A percentile compares a stretch with the other conserved stretches of the same genome.
These are phyloP conservation scores for Debaryomyces sp. DNA, from an alignment of 1,139 yeast genomes.

Conservation along the genomic window DNA sequence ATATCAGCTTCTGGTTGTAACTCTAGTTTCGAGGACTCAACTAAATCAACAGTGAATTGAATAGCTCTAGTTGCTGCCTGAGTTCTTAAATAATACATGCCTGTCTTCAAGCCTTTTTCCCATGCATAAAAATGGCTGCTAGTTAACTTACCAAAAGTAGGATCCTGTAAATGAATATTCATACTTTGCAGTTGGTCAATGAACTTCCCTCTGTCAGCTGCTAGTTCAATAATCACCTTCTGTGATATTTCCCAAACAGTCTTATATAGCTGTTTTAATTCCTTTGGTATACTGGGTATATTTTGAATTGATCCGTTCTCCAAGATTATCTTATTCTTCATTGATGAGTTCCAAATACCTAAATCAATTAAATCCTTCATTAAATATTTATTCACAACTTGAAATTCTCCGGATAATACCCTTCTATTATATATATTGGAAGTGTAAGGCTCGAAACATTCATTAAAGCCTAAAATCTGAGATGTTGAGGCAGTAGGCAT, in stretches of 20 bases:
- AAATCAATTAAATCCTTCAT: constrained; percentile 56
- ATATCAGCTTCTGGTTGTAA: constrained; percentile 1
- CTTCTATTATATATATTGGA: constrained; percentile 64
- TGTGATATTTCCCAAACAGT: constrained; percentile 68
- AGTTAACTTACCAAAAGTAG: constrained; percentile 61
- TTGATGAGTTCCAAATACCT: constrained; percentile 56
- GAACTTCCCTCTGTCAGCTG: constrained; percentile 62
- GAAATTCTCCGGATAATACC: constrained; percentile 64
- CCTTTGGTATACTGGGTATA: constrained; percentile 52
- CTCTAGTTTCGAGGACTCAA: constrained; percentile 14
- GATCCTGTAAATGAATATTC: constrained; percentile 57
- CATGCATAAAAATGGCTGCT: constrained; percentile 65
- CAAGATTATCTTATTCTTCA: constrained; percentile 54
- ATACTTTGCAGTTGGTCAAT: constrained; percentile 64
- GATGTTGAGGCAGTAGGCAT: constrained; percentile 97
- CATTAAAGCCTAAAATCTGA: constrained; percentile 85
- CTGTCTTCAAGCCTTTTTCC: constrained; percentile 66
- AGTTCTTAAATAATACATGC: constrained; percentile 70
- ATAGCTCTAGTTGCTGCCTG: constrained; percentile 95
- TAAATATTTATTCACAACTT: constrained; percentile 59
- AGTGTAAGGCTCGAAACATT: constrained; percentile 82
- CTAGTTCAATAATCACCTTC: constrained; percentile 58
- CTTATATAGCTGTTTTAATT: constrained; percentile 53
- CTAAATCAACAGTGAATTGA: constrained; percentile 77
- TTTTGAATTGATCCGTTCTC: constrained; percentile 60